These are phyloP conservation scores for Botrytis medusae DNA, from an alignment of 2,329 filamentous ascomycete genomes.

Conservation along the genomic window DNA sequence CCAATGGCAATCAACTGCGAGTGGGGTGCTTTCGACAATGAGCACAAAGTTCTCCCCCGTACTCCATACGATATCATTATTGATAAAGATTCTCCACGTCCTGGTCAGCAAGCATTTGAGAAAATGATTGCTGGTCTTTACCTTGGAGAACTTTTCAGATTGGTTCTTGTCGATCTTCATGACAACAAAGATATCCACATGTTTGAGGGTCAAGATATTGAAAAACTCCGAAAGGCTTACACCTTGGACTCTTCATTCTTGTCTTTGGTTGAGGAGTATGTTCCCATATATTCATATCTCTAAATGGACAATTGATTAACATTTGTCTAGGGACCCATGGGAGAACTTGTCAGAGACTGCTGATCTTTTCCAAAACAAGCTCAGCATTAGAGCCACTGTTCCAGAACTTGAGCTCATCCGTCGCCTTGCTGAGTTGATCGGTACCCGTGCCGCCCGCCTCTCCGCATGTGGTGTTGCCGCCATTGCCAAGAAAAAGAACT, in stretches of 20 bases:
- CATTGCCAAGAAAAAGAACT: conserved; percentile 95
- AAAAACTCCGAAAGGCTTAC: conserved; percentile 80
- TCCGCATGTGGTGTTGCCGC: conserved; percentile 94
- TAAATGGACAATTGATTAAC: conserved; percentile 27
- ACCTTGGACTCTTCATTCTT: conserved; percentile 91
- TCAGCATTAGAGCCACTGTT: conserved; percentile 68
- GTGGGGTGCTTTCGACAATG: conserved; percentile 95
- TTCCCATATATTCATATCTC: conserved; percentile 27
- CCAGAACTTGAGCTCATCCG: conserved; percentile 88
- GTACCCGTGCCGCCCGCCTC: conserved; percentile 87
- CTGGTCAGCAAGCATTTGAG: conserved; percentile 92
- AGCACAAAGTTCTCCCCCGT: conserved; percentile 80
- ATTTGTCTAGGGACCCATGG: conserved; percentile 72
- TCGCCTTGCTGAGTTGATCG: conserved; percentile 88
- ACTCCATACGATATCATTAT: conserved; percentile 85
- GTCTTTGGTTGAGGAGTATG: conserved; percentile 83
- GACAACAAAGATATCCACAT: conserved; percentile 73
- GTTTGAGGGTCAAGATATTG: conserved; percentile 81
- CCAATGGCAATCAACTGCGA: conserved; percentile 98
- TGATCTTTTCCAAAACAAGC: conserved; percentile 75
- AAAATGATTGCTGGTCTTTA: conserved; percentile 98
- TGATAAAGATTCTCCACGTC: conserved; percentile 87
- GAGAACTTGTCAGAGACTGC: conserved; percentile 91
- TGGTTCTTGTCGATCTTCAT: conserved; percentile 81
- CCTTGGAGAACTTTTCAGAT: conserved; percentile 89